These are phyloP conservation scores for Cornus suecica DNA, from an alignment of 148 eudicot species.

Conservation along the genomic window DNA sequence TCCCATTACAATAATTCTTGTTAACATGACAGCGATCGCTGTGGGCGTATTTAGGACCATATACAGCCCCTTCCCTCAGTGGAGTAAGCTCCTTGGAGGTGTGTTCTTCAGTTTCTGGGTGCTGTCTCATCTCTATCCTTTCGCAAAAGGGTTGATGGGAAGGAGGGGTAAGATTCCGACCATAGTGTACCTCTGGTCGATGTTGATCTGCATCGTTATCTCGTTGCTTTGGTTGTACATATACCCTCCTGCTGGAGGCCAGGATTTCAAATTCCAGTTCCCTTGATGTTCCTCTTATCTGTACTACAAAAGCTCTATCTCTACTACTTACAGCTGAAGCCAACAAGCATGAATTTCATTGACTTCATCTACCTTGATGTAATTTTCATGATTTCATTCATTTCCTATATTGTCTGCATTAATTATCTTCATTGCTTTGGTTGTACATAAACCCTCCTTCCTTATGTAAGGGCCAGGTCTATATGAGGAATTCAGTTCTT, in stretches of 20 bases:
- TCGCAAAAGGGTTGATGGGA: conserved; percentile 96
- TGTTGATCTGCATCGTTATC: conserved; percentile 65
- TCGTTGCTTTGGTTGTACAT: conserved; percentile 76
- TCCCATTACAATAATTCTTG: conserved; percentile 83
- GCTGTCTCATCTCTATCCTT: conserved; percentile 84
- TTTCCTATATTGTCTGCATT: no score
- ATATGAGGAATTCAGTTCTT: no score
- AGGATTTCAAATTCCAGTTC: conserved; percentile 36
- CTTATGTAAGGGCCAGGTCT: no score
- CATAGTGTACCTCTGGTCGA: conserved; percentile 82
- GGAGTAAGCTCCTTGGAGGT: conserved; percentile 95
- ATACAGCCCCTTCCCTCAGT: conserved; percentile 92
- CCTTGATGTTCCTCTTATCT: no score
- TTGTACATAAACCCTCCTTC: no score
- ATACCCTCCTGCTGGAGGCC: conserved; percentile 75
- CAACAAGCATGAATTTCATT: conserved; percentile 35
- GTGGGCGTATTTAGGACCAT: conserved; percentile 76
- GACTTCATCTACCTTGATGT: conserved; percentile 17
- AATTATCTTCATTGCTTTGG: no score
- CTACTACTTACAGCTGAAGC: background rate
- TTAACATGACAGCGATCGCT: conserved; percentile 73
- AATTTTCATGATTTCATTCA: no score
- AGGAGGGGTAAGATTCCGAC: conserved; percentile 81
- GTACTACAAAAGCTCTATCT: no score
- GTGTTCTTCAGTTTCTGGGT: conserved; percentile 99